Evolutionary conservation across 164 flowering plant genomes (phyloP), one percentile per base, ranked within the genome.

Genomic region (Kalanchoe fedtschenkoi): DNA sequence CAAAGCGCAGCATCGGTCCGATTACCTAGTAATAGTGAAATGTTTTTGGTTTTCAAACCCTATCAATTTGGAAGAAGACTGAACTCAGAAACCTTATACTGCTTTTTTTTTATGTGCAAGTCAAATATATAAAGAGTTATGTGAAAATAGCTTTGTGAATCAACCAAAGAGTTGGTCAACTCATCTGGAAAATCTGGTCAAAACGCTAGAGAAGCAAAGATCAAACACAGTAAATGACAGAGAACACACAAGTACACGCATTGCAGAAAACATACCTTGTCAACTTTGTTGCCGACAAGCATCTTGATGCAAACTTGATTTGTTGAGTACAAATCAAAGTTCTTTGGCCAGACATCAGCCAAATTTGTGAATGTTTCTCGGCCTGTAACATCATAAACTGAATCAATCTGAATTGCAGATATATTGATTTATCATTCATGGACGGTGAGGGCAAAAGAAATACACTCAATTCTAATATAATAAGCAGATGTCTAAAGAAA

Each of bases 241-340:
- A 56, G 6, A 4, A 55, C n/a, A n/a, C 32, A 29, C 13, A n/a
- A n/a, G 44, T 9, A 24, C 17, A 42, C n/a, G 55, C 9, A 34
- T 21, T 14, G 13, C 6, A 59, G 35, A 54, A 8, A 16, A 58
- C 35, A 30, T 77, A 88, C 91, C 95, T 85, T 83, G 66, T 88
- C 91, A 63, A 88, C 88, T 75, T 88, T 88, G 74, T 88, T 88
- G 30, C 95, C 95, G 60, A 88, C 89, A 66, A 85, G 91, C 91
- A 88, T 83, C 75, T 85, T 88, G 76, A 88, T 82, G 78, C 95
- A 88, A 66, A 85, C 95, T 74, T 78, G 91, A 73, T 85, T 88
- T 39, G 95, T 88, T 34, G 85, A 82, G 65, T 88, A 85, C 39
- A 88, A 69, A 51, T 88, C 95, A 59, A 88, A 70, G 77, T 88